Percentiles rank a stretch among this genome's conserved stretches.
Conservation (phyloP, 2,329 filamentous ascomycete species). For the Shiraia bambusicola region DNA sequence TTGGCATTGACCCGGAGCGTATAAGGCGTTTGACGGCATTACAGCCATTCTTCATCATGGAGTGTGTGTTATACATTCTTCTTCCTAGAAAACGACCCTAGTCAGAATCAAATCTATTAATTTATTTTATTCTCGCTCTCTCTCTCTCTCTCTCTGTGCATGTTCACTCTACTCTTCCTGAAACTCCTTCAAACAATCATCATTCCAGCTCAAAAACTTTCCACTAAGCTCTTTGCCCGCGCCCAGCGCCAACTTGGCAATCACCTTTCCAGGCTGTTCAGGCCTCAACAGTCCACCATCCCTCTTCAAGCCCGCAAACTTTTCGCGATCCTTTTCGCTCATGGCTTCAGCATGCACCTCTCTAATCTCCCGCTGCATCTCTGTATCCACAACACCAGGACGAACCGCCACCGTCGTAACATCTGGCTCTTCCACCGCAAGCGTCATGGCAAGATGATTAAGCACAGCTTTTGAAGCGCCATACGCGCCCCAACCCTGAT, state of each 20-base stretch:
- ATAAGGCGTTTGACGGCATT: slow-evolving; percentile 2
- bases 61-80: slow-evolving; percentile 7
- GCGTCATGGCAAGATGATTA: slow-evolving; percentile 73
- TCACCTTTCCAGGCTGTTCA: slow-evolving; percentile 82
- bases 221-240: slow-evolving; percentile 71
- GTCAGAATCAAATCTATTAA: slow-evolving; percentile 1
- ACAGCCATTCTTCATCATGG: not conserved
- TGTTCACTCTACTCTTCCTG: slow-evolving; percentile 25
- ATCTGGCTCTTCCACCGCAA: slow-evolving; percentile 74
- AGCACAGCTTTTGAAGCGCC: slow-evolving; percentile 80
- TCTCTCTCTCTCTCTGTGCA: slow-evolving; percentile 2
- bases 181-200: slow-evolving; percentile 28
- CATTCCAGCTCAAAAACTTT: slow-evolving; percentile 62
- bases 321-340: slow-evolving; percentile 58
- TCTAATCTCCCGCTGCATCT: slow-evolving; percentile 84
- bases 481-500: slow-evolving; percentile 76
- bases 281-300: slow-evolving; percentile 73
- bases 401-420: slow-evolving; percentile 72
- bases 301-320: slow-evolving; percentile 70
- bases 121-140: too few relatives aligned
- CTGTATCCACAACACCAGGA: slow-evolving; percentile 82
- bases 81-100: not conserved
- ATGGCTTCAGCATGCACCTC: slow-evolving; percentile 66
- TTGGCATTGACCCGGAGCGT: not conserved
- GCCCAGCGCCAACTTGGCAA: slow-evolving; percentile 70